Base-by-base conservation (phyloP, 1,284 basidiomycete species). In the Boletus semigastroideus region DNA sequence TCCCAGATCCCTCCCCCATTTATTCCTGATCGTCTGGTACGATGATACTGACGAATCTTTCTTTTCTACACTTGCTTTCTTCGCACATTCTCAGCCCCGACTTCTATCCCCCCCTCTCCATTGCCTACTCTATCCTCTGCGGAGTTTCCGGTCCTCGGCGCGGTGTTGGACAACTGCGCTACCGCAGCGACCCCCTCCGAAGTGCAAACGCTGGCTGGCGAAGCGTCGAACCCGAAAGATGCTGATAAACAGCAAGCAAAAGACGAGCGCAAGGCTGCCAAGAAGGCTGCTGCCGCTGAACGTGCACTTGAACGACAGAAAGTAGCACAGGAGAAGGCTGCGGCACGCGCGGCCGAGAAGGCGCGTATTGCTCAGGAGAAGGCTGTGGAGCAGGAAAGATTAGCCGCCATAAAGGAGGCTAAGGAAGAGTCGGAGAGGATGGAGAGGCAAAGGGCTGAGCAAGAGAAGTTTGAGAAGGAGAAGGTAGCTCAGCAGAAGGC, bases 71-170 rank as follows among this genome's bases (percentile, higher is more conserved):
- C 60, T 69, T 62, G 49, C 52, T 60, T 58, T 53, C 56, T 64
- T 65, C 55, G 57, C 63, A 60, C 48, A 11, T 42, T 44, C 59
- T 61, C 58, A 70, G 71, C 73, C 62, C 66, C 77, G 74, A 71
- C 72, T 71, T 75, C 63, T 65, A 69, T 60, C 65, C 57, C 76
- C 70, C 74, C 76, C 60, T 70, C 78, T 47, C 75, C 78, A 47
- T 77, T 80, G 55, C 75, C 78, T 58, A 71, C 75, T 53, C 74
- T 90, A 55, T 87, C 87, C 58, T 72, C 82, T 42, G 73, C 79
- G 63, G 88, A 90, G 66, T 91, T 91, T 65, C 89, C 88, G 53
- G 86, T 82, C 22, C 70, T 86, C 37, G 61, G 61, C 53, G 54
- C 60, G 12, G 44, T 37, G 25, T 49, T 61, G 49, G 60, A 67